These are phyloP conservation scores for Cicer chorassanicum DNA, from an alignment of 306 rosid species.

Conservation along the genomic window DNA sequence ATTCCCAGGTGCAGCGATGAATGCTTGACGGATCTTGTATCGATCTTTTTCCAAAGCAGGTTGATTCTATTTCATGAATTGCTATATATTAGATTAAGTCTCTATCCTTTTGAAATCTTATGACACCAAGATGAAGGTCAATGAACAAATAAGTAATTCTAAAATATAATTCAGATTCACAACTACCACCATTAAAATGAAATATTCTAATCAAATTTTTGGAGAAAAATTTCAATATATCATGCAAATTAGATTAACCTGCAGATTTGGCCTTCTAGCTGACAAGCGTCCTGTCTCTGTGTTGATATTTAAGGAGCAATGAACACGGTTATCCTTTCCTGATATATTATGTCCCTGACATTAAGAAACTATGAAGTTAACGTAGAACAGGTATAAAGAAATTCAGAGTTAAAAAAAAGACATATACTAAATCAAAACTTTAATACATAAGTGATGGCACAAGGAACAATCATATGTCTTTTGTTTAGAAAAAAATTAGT, in stretches of 20 bases:
- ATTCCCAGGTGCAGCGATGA: slow-evolving; percentile 89
- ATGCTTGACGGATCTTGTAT: slow-evolving; percentile 95
- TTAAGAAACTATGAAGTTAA: slow-evolving; percentile 40
- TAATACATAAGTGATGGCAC: slow-evolving; percentile 10
- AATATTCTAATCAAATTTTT: slow-evolving; percentile 32
- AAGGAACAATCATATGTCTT: slow-evolving; percentile 1
- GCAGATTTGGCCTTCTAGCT: slow-evolving; percentile 95
- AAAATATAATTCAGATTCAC: slow-evolving; percentile 15
- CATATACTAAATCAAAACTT: neutral
- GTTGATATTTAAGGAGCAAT: slow-evolving; percentile 91
- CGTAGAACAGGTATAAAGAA: neutral
- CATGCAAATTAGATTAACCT: slow-evolving; percentile 60
- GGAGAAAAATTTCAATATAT: slow-evolving; percentile 3
- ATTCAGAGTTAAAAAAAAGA: slow-evolving; percentile 18
- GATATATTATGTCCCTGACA: slow-evolving; percentile 84
- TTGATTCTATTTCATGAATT: slow-evolving; percentile 70
- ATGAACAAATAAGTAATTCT: slow-evolving; percentile 19
- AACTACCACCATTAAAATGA: slow-evolving; percentile 22
- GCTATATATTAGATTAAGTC: slow-evolving; percentile 34
- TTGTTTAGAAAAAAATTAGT: neutral
- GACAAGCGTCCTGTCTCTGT: slow-evolving; percentile 95
- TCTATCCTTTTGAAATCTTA: slow-evolving; percentile 13
- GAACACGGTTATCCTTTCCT: slow-evolving; percentile 80
- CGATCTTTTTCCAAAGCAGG: slow-evolving; percentile 98
- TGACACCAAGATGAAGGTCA: slow-evolving; percentile 15